Evolutionary conservation across 306 rosid genomes (phyloP).

Genomic region (Medicago ruthenica): DNA sequence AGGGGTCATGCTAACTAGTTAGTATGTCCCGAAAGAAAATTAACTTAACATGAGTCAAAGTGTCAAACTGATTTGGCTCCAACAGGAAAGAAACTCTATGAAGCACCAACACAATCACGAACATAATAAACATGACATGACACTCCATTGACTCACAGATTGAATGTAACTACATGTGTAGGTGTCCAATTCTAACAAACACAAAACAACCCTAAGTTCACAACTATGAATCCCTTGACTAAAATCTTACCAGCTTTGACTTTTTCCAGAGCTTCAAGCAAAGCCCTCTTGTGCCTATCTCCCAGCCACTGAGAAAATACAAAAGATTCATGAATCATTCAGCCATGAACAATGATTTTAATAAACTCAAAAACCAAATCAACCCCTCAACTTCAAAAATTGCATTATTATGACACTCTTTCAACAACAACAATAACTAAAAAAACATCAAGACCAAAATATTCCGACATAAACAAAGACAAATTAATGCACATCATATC

Average conservation of each 20-base stretch:
- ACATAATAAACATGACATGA: no score
- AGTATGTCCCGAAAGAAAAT: no score
- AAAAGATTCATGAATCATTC: not conserved
- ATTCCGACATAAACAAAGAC: not conserved
- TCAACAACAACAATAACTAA: not conserved
- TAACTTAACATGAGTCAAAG: constrained; percentile 10
- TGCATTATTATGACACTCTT: not conserved
- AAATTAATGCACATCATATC: not conserved
- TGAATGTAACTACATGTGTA: no score
- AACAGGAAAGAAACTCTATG: no score
- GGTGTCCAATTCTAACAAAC: no score
- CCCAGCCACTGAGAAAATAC: constrained; percentile 47
- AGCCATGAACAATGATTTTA: not conserved
- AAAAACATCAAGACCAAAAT: not conserved
- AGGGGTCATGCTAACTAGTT: no score
- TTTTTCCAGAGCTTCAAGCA: constrained; percentile 89
- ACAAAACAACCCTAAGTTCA: no score
- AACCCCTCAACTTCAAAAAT: not conserved
- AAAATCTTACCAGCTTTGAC: constrained; percentile 78
- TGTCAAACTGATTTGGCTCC: not conserved
- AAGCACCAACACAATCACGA: not conserved
- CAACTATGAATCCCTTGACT: constrained; percentile 12
- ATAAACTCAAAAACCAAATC: not conserved
- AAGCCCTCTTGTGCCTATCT: constrained; percentile 60
- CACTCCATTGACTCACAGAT: not conserved